Base-by-base conservation (phyloP, 106 monocot species). In the Xerophyta viscosa region DNA sequence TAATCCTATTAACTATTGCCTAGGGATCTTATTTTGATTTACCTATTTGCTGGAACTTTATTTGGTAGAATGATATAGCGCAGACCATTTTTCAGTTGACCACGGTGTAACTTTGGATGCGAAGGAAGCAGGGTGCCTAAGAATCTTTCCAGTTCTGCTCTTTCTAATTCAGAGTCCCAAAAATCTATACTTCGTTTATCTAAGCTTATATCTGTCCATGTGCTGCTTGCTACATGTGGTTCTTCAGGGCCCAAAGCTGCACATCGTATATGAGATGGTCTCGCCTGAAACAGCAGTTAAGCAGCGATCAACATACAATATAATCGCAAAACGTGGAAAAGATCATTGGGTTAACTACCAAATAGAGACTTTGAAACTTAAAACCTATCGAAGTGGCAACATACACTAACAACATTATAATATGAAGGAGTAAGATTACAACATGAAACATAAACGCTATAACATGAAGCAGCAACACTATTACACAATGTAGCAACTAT, bases 21-120 rank as follows among this genome's bases (percentile, higher is more conserved):
- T 33, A 33, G 11, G 11, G 11, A 25, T 11, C 45, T 46, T 27
- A 5, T 43, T 43, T 14, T 39, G 9, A 9, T 10, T 6, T 77
- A 98, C 98, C 98, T 85, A 68, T 98, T 74, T 64, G 74, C 86
- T 55, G 98, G 98, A 54, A 82, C 60, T 69, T 86, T 98, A 69
- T 98, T 98, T 52, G 86, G 90, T 53, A 90, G 60, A 67, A 98
- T 90, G 67, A 98, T 45, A 67, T 90, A 98, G 20, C 82, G 81
- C 6, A 98, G 79, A 50, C 98, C 98, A 77, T 86, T 98, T 31
- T 83, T 86, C 30, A 90, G 60, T 63, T 98, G 73, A 24, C 98
- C 98, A 24, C 89, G 56, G 41, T 80, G 55, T 29, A 98, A 60
- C 45, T 98, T 90, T 41, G 90, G 85, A 69, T 98, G 98, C 47